Conservation (phyloP, 2,329 filamentous ascomycete species). For the Lachnellula hyalina region DNA sequence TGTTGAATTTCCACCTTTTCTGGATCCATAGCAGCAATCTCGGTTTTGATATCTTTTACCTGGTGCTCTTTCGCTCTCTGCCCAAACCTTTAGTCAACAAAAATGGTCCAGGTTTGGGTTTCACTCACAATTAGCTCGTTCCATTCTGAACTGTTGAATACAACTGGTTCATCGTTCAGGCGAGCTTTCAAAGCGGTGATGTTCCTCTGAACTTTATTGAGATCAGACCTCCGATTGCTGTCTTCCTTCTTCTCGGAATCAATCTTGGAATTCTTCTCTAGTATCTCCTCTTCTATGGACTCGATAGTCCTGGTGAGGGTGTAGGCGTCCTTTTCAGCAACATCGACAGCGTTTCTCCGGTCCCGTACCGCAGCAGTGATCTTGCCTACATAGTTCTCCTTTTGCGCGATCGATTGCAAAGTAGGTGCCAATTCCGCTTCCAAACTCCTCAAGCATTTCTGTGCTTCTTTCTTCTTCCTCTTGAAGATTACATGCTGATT, state of each 20-base stretch:
- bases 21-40: conserved; percentile 29
- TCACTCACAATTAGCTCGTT: conserved; percentile 65
- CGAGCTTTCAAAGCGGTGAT: conserved; percentile 61
- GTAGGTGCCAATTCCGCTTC: conserved; percentile 61
- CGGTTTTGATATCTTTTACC: conserved; percentile 45
- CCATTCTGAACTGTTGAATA: conserved; percentile 65
- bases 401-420: conserved; percentile 61
- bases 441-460: conserved; percentile 53
- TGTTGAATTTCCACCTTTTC: conserved; percentile 26
- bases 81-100: not conserved
- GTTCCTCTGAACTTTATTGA: conserved; percentile 44
- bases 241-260: conserved; percentile 48
- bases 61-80: conserved; percentile 56
- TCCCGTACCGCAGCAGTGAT: conserved; percentile 51
- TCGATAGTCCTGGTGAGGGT: conserved; percentile 39
- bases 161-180: conserved; percentile 54
- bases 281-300: conserved; percentile 36
- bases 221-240: conserved; percentile 44
- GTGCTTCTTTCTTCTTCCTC: conserved; percentile 46
- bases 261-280: conserved; percentile 38
- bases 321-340: conserved; percentile 48
- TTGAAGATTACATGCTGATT: conserved; percentile 47
- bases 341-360: conserved; percentile 49
- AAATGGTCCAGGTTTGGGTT: not conserved
- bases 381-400: conserved; percentile 58